A percentile compares a stretch with the other conserved stretches of the same genome.
Evolutionary conservation across 2,329 filamentous ascomycete species (phyloP).

Genomic region (Karstenula rhodostoma): DNA sequence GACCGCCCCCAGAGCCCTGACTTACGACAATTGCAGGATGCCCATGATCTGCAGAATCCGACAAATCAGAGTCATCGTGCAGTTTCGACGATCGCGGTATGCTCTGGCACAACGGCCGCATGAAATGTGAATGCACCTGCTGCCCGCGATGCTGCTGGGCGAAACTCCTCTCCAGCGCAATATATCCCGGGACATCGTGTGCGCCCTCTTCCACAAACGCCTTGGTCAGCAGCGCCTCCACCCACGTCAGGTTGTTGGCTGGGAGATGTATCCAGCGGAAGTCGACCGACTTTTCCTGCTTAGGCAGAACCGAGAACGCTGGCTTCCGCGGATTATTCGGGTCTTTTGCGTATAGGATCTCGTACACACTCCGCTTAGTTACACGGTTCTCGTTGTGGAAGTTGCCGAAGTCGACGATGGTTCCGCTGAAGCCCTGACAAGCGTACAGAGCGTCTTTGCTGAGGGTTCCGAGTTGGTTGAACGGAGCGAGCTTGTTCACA

Average conservation of each 20-base stretch:
- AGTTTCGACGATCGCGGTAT: slow-evolving; percentile 47
- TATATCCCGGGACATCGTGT: slow-evolving; percentile 70
- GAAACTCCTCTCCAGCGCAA: slow-evolving; percentile 68
- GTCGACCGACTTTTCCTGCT: slow-evolving; percentile 50
- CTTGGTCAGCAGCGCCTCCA: slow-evolving; percentile 70
- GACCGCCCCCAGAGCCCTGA: slow-evolving; percentile 25
- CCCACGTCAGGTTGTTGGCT: slow-evolving; percentile 66
- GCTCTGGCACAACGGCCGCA: slow-evolving; percentile 66
- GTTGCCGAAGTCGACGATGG: slow-evolving; percentile 51
- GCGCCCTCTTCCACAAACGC: slow-evolving; percentile 70
- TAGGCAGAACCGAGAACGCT: slow-evolving; percentile 48
- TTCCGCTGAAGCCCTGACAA: slow-evolving; percentile 49
- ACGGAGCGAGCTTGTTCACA: slow-evolving; percentile 52
- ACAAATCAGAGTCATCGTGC: slow-evolving; percentile 45
- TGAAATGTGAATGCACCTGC: slow-evolving; percentile 67
- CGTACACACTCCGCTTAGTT: slow-evolving; percentile 41
- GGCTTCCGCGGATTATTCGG: slow-evolving; percentile 44
- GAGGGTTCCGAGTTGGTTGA: slow-evolving; percentile 49
- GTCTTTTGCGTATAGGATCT: slow-evolving; percentile 47
- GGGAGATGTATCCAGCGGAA: slow-evolving; percentile 58
- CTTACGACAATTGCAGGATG: slow-evolving; percentile 41
- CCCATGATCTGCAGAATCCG: slow-evolving; percentile 39
- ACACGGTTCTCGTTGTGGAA: slow-evolving; percentile 48
- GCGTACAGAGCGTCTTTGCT: slow-evolving; percentile 46
- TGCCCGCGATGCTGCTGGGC: slow-evolving; percentile 68